Percentiles rank a stretch among this genome's conserved stretches.
phyloP scores from a whole-genome alignment of 805 yeast species.

The Candida sphagnicola region DNA sequence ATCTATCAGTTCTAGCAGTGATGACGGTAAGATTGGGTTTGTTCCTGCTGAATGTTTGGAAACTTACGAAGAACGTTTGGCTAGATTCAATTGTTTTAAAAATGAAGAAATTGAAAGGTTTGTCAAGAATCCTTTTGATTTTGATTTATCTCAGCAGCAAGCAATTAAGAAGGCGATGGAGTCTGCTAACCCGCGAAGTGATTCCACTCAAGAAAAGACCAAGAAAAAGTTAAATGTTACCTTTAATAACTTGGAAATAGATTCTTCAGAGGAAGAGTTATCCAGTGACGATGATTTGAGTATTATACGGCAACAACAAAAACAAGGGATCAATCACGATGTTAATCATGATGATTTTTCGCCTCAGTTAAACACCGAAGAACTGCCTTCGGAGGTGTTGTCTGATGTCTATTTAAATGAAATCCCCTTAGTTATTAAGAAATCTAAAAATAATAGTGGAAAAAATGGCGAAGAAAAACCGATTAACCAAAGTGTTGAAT shows the following conservation, averaged over 20 bases:
- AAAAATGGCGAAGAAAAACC: no score
- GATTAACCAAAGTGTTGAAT: neutral
- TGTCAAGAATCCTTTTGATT: slow-evolving; percentile 2
- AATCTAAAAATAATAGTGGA: slow-evolving; percentile 17
- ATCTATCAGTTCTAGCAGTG: slow-evolving; percentile 19
- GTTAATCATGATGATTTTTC: slow-evolving; percentile 6
- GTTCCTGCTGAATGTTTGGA: slow-evolving; percentile 96
- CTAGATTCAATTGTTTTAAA: slow-evolving; percentile 87
- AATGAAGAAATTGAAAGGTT: slow-evolving; percentile 64
- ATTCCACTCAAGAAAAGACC: no score
- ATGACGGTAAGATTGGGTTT: slow-evolving; percentile 79
- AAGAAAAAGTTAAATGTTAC: neutral
- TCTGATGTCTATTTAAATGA: slow-evolving; percentile 38
- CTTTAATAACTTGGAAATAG: neutral
- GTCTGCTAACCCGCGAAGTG: neutral
- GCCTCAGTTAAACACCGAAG: slow-evolving; percentile 19
- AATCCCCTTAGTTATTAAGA: slow-evolving; percentile 30
- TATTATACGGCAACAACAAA: slow-evolving; percentile 3
- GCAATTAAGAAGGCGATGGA: neutral
- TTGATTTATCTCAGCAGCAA: neutral
- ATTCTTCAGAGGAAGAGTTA: neutral
- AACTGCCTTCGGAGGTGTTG: slow-evolving; percentile 36
- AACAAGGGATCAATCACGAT: slow-evolving; percentile 6
- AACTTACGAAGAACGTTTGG: slow-evolving; percentile 85
- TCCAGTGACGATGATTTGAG: neutral